Evolutionary conservation across 441 rosid genomes (phyloP), one percentile per base, ranked within the genome.

Genomic region (Corymbia calophylla): DNA sequence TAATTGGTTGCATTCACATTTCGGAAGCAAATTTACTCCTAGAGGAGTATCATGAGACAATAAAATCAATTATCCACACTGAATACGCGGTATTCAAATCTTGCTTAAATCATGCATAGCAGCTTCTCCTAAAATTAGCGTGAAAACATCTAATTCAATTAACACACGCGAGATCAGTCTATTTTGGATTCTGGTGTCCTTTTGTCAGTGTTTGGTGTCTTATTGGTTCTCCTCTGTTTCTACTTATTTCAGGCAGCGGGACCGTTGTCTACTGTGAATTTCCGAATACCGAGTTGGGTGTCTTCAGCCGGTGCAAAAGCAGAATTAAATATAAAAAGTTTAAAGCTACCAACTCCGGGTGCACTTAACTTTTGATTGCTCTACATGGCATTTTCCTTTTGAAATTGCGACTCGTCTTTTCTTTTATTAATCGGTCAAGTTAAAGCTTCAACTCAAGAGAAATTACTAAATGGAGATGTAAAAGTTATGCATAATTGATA

Each of bases 211-310:
- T 62, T 62, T 62, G 70, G 70, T 62, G 31, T 62, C 70, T 62
- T 62, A 62, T 51, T 53, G 48, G n/a, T 70, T 88, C 60, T 53
- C 32, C 32, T 29, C 70, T 62, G 32, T 32, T 29, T 29, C 31
- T 27, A 11, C 17, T 62, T 62, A 29, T n/a, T 29, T 84, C 92
- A 97, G 99, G 96, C 92, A 55, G 82, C 91, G 32, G 93, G 90
- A 82, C 91, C 91, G 87, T 89, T 92, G 53, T 92, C 99, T 47
- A 94, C 98, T 77, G 87, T 98, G 94, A 93, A 97, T 91, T 91
- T 97, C 89, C 94, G 99, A 31, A 93, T 96, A 88, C 99, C 99
- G 11, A 68, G 90, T 49, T 98, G 99, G 99, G 91, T 97, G 27
- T 19, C 91, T 86, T 93, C 92, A 27, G 87, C 90, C 88, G 95